Percentiles rank a stretch among this genome's conserved stretches.
phyloP scores from a whole-genome alignment of 2,329 filamentous ascomycete genomes.

The Juglanconis juglandina region DNA sequence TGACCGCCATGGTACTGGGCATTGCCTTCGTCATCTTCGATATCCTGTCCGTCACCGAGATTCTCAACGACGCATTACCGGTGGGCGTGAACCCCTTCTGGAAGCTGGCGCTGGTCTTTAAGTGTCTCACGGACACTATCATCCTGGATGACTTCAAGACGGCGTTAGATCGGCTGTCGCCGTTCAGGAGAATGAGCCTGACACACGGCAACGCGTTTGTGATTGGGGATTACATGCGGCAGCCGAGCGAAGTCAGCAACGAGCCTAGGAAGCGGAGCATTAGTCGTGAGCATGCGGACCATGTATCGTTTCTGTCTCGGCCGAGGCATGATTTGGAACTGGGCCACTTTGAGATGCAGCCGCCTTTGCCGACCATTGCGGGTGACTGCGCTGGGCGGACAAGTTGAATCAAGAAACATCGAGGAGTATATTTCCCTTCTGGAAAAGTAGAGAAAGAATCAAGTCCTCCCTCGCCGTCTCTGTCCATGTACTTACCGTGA shows the following conservation, averaged over 20 bases:
- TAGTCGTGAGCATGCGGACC: constrained; percentile 3
- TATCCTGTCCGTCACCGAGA: constrained; percentile 54
- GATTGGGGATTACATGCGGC: background rate
- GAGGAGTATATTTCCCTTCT: background rate
- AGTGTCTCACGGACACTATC: constrained; percentile 64
- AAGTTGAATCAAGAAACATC: background rate
- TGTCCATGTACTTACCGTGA: no score
- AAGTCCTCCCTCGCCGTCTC: no score
- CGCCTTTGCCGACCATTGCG: background rate
- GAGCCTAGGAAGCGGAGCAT: background rate
- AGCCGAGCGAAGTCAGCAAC: background rate
- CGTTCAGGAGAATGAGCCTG: constrained; percentile 1
- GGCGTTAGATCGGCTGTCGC: constrained; percentile 35
- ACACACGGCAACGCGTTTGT: background rate
- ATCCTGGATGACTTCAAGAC: constrained; percentile 69
- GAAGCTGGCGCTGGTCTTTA: constrained; percentile 61
- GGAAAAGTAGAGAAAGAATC: background rate
- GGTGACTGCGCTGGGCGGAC: background rate
- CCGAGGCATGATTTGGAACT: background rate
- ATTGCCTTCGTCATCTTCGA: constrained; percentile 61
- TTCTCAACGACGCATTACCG: constrained; percentile 30
- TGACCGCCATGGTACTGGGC: constrained; percentile 57
- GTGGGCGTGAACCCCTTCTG: constrained; percentile 62
- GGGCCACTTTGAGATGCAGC: constrained; percentile 5
- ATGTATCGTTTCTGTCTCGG: background rate